Evolutionary conservation across 2,329 filamentous ascomycete genomes (phyloP).

Genomic region (Chrysoporthe puriensis): DNA sequence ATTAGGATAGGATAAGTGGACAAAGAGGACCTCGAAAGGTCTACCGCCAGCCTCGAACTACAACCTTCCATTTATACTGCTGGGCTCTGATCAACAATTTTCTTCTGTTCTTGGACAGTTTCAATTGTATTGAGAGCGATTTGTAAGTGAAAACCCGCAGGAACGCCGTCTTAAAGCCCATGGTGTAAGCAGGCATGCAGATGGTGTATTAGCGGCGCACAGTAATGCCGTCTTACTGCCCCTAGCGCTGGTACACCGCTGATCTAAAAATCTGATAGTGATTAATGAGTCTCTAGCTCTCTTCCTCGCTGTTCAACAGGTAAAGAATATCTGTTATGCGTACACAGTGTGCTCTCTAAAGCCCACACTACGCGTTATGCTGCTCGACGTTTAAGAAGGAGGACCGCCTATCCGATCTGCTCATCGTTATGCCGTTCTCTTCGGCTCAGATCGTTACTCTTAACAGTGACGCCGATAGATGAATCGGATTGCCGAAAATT

Average conservation of each 20-base stretch:
- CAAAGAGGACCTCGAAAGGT: not conserved
- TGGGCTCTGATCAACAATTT: not conserved
- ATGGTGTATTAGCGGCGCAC: not conserved
- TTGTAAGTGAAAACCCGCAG: not conserved
- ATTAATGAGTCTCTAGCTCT: not conserved
- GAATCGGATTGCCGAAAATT: not conserved
- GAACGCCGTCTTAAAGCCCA: not conserved
- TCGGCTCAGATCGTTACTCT: not conserved
- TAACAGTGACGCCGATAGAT: not conserved
- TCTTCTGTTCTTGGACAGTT: not conserved
- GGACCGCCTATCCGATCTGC: not conserved
- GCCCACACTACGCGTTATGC: slow-evolving; percentile 14
- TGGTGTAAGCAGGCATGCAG: no score
- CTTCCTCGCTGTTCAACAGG: not conserved
- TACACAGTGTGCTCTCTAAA: slow-evolving; percentile 5
- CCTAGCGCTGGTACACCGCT: not conserved
- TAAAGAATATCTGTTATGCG: slow-evolving; percentile 11
- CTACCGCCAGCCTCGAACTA: no score
- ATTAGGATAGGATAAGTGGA: not conserved
- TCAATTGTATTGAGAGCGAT: not conserved
- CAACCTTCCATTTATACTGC: no score
- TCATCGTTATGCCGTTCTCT: slow-evolving; percentile 4
- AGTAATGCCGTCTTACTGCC: not conserved
- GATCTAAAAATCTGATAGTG: not conserved
- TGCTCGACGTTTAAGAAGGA: not conserved